Percentiles rank a stretch among this genome's conserved stretches.
Conservation (phyloP, 2,329 filamentous ascomycete species). For the Cladophialophora immunda region DNA sequence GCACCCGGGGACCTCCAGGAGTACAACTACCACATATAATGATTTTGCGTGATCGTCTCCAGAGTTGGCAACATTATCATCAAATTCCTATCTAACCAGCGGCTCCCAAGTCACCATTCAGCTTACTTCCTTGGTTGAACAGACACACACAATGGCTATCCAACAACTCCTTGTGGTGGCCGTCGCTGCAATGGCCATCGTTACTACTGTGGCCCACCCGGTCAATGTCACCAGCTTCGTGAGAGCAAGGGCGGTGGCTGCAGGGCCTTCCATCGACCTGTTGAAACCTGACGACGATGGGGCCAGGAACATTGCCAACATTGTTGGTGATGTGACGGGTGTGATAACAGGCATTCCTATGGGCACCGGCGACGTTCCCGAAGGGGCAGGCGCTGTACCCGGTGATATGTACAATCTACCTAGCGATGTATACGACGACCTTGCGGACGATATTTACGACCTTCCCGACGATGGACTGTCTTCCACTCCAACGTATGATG, state of each 20-base stretch:
- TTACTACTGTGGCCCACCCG: neutral
- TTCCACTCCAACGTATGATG: neutral
- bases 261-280: slow-evolving; percentile 2
- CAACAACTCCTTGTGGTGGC: neutral
- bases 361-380: neutral
- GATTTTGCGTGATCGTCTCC: neutral
- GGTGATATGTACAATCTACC: neutral
- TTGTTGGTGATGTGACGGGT: neutral
- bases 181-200: neutral
- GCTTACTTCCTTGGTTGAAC: neutral
- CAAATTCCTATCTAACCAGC: too few species aligned
- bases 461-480: neutral
- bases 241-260: neutral
- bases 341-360: neutral
- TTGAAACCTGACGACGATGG: neutral
- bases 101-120: neutral
- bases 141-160: neutral
- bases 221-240: neutral
- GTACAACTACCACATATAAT: neutral
- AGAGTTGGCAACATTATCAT: too few species aligned
- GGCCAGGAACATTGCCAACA: neutral
- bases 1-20: neutral
- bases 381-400: neutral
- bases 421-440: neutral
- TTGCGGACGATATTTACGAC: neutral